A percentile compares a stretch with the other conserved stretches of the same genome.
phyloP scores from a whole-genome alignment of 331 rosid genomes.

The Pyracantha coccinea region DNA sequence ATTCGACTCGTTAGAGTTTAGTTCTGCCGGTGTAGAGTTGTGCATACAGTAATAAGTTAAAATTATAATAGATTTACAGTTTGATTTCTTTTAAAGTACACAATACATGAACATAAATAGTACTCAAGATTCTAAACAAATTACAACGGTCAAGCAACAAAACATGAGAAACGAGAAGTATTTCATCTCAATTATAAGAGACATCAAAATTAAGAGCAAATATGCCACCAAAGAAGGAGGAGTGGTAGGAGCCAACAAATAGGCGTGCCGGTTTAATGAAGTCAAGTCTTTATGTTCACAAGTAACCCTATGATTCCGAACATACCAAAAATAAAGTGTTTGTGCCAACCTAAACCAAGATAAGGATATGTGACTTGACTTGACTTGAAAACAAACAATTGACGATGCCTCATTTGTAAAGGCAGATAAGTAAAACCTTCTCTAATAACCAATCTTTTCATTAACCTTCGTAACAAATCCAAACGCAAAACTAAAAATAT shows the following conservation, averaged over 20 bases:
- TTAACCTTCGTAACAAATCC: too few species aligned
- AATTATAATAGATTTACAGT: too few species aligned
- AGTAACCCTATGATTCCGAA: accelerated
- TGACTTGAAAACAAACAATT: too few species aligned
- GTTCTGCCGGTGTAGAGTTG: not conserved
- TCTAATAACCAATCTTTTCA: too few species aligned
- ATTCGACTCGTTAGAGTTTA: not conserved
- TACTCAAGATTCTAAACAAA: not conserved
- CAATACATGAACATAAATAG: too few species aligned
- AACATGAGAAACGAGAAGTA: too few species aligned
- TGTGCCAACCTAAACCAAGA: not conserved
- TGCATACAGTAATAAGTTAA: not conserved
- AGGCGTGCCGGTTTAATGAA: not conserved
- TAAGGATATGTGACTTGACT: too few species aligned
- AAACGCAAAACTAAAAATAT: too few species aligned
- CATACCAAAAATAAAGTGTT: too few species aligned
- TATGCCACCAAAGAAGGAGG: not conserved
- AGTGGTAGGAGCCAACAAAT: not conserved
- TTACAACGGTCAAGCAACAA: not conserved
- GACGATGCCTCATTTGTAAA: too few species aligned
- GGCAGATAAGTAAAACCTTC: not conserved
- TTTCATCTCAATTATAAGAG: not conserved
- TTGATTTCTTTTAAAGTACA: not conserved
- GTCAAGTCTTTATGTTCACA: not conserved
- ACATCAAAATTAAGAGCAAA: not conserved